A percentile compares a stretch with the other conserved stretches of the same genome.
Conservation (phyloP, 2,329 filamentous ascomycete species). For the Coniochaeta ligniaria region DNA sequence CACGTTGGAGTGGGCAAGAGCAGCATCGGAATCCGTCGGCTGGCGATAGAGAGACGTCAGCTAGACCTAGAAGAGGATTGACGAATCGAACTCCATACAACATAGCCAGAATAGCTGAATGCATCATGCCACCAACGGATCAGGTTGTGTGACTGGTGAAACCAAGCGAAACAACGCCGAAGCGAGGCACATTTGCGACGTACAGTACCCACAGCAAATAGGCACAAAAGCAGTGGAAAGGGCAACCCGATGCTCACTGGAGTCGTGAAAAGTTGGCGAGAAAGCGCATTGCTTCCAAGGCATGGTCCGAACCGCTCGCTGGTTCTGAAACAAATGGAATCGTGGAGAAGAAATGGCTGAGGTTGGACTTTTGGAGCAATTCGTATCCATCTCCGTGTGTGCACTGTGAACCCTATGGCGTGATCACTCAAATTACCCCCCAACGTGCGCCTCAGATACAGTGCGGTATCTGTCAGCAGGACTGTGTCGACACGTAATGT, state of each 20-base stretch:
- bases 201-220: background rate
- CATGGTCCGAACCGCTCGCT: background rate
- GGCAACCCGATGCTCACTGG: background rate
- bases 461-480: background rate
- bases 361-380: background rate
- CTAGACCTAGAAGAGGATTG: no score
- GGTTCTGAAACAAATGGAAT: background rate
- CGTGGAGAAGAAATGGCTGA: background rate
- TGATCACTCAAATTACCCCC: background rate
- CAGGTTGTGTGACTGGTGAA: background rate
- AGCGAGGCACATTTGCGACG: background rate
- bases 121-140: background rate
- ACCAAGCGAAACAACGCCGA: background rate
- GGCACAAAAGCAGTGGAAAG: background rate
- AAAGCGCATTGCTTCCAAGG: background rate
- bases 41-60: no score
- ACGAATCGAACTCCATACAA: no score
- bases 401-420: background rate
- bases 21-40: no score
- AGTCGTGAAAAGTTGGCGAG: no score
- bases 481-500: no score
- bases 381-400: background rate
- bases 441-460: background rate
- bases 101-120: no score
- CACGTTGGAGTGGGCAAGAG: no score